Base-by-base conservation (phyloP, 495 filamentous ascomycete genomes). In the Hypoxylon subgilvum region DNA sequence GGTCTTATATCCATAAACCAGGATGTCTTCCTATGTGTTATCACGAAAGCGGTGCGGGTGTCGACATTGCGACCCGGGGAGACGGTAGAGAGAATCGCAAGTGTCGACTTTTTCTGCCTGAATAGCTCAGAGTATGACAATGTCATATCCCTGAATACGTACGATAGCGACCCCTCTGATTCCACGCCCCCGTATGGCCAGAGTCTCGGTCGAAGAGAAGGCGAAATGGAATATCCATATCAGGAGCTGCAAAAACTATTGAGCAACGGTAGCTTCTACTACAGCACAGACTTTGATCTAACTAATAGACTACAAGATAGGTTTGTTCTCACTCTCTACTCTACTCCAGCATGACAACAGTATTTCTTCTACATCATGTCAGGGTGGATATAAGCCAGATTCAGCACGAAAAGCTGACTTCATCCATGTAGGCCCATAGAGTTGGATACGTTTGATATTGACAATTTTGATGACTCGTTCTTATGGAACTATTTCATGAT, bases 401-500 rank as follows among this genome's bases (percentile, higher is more conserved):
- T 42, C 16, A 52, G 40, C 25, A 22, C 17, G 8, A 4, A 4
- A 7, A 49, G 32, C 63, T 73, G 39, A 67, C 63, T 56, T 23
- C 12, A 7, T 44, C 38, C 10, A 32, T 54, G 3, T 57, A 80
- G 76, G 58, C 74, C 76, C 40, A 74, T 82, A 67, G 78, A 88
- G 53, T 68, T 71, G 19, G 64, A 84, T 14, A 78, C 84, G 13
- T 91, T 94, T 58, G 88, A 91, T 63, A 86, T 92, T 49, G 88
- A 90, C 51, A 87, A 86, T 44, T 84, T 96, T 23, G 90, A 98
- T 71, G 86, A 89, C 53, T 87, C 88, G 5, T 96, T 96, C 74
- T 74, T 98, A 21, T 98, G 94, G 94, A 98, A 98, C 62, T 91
- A 89, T 7, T 96, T 94, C 73, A 97, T 98, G 92, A 96, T 98